Percentiles rank a stretch among this genome's conserved stretches.
These are phyloP conservation scores for Candida pini DNA, from an alignment of 805 yeast genomes.

Conservation along the genomic window DNA sequence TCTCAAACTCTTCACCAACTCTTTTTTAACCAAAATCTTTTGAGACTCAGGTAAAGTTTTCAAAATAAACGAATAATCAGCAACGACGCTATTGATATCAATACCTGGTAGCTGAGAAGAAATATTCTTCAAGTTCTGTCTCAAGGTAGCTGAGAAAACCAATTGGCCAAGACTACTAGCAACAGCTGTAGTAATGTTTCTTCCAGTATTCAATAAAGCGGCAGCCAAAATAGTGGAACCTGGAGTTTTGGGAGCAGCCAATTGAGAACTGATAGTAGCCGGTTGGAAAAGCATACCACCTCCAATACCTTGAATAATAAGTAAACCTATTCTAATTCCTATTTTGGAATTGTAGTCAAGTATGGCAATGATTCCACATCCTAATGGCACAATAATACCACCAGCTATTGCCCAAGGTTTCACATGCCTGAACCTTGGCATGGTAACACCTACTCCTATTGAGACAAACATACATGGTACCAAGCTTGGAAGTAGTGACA, in stretches of 20 bases:
- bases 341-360: slow-evolving; percentile 33
- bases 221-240: slow-evolving; percentile 49
- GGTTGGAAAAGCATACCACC: slow-evolving; percentile 43
- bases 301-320: slow-evolving; percentile 40
- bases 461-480: slow-evolving; percentile 37
- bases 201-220: slow-evolving; percentile 36
- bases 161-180: slow-evolving; percentile 38
- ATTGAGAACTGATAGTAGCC: slow-evolving; percentile 36
- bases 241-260: slow-evolving; percentile 45
- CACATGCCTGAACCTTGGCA: slow-evolving; percentile 34
- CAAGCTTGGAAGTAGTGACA: slow-evolving; percentile 38
- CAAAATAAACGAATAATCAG: too few species aligned
- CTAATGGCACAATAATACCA: slow-evolving; percentile 33
- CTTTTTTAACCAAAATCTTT: neutral
- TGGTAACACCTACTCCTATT: slow-evolving; percentile 31
- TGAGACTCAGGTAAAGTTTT: too few species aligned
- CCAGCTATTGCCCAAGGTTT: slow-evolving; percentile 36
- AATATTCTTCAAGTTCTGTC: slow-evolving; percentile 11
- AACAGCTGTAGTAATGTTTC: slow-evolving; percentile 42
- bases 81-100: neutral
- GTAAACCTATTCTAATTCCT: slow-evolving; percentile 36
- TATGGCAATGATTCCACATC: slow-evolving; percentile 39
- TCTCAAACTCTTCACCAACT: neutral
- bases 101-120: neutral
- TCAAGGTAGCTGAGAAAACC: slow-evolving; percentile 28